phyloP scores from a whole-genome alignment of 352 stramenopile species.

The Phytopythium sindhum region DNA sequence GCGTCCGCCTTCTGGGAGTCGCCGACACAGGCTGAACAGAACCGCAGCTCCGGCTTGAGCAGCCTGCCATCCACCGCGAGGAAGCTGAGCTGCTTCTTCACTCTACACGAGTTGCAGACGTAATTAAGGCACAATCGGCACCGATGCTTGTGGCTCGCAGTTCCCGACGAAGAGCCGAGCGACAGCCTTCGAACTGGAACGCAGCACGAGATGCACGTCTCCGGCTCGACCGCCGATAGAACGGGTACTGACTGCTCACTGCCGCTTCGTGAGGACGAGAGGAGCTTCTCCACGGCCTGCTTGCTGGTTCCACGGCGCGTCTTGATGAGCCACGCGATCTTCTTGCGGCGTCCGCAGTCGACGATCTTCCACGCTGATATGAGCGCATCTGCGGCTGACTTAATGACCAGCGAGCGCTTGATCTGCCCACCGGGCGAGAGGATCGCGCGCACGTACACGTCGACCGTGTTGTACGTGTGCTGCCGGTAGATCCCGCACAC shows the following conservation, averaged over 20 bases:
- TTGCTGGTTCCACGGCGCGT: slow-evolving; percentile 8
- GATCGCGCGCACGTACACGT: slow-evolving; percentile 33
- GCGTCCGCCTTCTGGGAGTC: slow-evolving; percentile 18
- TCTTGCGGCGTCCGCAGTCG: slow-evolving; percentile 33
- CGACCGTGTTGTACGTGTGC: slow-evolving; percentile 23
- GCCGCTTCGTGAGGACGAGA: neutral
- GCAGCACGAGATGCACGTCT: slow-evolving; percentile 25
- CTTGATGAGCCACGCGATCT: slow-evolving; percentile 26
- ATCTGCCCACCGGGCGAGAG: slow-evolving; percentile 31
- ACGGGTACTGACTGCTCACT: slow-evolving; percentile 14
- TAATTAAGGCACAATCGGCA: slow-evolving; percentile 31
- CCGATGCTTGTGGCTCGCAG: slow-evolving; percentile 15
- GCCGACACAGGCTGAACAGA: slow-evolving; percentile 24
- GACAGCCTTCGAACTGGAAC: neutral
- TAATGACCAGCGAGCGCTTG: slow-evolving; percentile 20
- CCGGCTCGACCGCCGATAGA: slow-evolving; percentile 1
- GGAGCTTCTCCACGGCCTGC: slow-evolving; percentile 2
- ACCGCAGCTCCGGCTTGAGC: slow-evolving; percentile 17
- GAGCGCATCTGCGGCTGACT: slow-evolving; percentile 20
- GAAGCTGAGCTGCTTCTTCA: slow-evolving; percentile 27
- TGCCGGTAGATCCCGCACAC: slow-evolving; percentile 40
- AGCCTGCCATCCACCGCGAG: slow-evolving; percentile 17
- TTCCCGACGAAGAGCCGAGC: neutral
- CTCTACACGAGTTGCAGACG: slow-evolving; percentile 25
- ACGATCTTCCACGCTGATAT: slow-evolving; percentile 21